Percentiles rank a stretch among this genome's conserved stretches.
Conservation (phyloP, 768 basidiomycete genomes). For the Astraeus odoratus region DNA sequence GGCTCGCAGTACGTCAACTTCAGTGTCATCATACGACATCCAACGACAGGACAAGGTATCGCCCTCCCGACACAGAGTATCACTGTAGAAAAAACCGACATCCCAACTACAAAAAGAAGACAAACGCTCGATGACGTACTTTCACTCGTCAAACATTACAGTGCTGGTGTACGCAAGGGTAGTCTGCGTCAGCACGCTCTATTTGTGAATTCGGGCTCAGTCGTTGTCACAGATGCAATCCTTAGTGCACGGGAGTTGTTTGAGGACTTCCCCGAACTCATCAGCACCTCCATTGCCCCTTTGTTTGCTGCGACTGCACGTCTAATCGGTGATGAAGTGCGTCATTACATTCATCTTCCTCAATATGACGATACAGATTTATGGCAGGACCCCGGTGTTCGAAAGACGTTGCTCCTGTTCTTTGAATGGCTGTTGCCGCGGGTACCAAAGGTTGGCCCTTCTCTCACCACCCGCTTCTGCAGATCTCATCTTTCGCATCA, state of each 20-base stretch:
- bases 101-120: conserved; percentile 71
- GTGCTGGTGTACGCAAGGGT: conserved; percentile 69
- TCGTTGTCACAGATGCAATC: conserved; percentile 51
- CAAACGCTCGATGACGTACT: conserved; percentile 73
- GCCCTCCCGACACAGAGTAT: conserved; percentile 84
- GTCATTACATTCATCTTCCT: conserved; percentile 9
- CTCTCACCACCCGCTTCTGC: background rate
- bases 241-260: conserved; percentile 68
- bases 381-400: conserved; percentile 68
- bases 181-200: conserved; percentile 2
- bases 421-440: conserved; percentile 66
- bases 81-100: conserved; percentile 44
- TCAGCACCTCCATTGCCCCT: conserved; percentile 44
- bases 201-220: background rate
- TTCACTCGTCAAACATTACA: conserved; percentile 79
- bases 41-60: conserved; percentile 55
- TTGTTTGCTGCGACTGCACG: conserved; percentile 60
- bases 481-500: conserved; percentile 24
- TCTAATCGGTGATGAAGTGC: conserved; percentile 76
- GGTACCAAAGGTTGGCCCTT: conserved; percentile 44
- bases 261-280: conserved; percentile 48
- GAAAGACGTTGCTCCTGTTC: conserved; percentile 64
- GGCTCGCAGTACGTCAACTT: conserved; percentile 57
- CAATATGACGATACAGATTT: conserved; percentile 4
- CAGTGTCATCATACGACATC: conserved; percentile 1